Evolutionary conservation across 2,329 filamentous ascomycete species (phyloP), one percentile per base, ranked within the genome.

Genomic region (Botrytis porri): DNA sequence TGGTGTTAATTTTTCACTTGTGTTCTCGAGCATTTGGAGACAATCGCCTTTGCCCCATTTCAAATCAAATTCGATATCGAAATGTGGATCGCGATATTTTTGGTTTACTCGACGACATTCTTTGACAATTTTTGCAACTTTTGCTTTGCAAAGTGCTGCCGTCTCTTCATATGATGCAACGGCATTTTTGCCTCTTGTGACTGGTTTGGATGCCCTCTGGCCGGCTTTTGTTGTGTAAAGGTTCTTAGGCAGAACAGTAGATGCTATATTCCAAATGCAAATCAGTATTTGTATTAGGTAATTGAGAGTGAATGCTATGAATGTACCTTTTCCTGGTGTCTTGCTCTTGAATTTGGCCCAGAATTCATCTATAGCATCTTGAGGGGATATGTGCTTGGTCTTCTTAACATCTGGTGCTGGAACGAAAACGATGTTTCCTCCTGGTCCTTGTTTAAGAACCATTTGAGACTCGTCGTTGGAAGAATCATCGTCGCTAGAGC

Each of bases 71-170:
- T 96, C 93, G 69, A 97, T 89, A 80, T 97, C 92, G 80, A 97
- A 97, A 81, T 96, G 90, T n/a, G 90, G 88, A 79, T 97, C 93
- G 25, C 91, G 88, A 80, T 97, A 97, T 81, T 94, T 95, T 79
- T 94, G 91, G 81, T 97, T 97, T 73, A 94, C 85, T 14, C 92
- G 87, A 35, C 89, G 86, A 80, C 93, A 97, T 79, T 90, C 88
- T 73, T 85, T 84, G 66, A 88, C 85, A 74, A 90, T 90, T 80
- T 88, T 87, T 39, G 84, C 85, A 5, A 86, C 92, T 83, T 87
- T 92, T 72, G 87, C 87, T 71, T 84, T 86, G 82, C 93, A 97
- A 73, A 90, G 87, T 35, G 86, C 86, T 4, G 86, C 88, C 0
- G 93, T 93, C 77, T 93, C 88, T 71, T 93, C 89, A 79, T 93